These are phyloP conservation scores for Tuber calosporum DNA, from an alignment of 495 filamentous ascomycete genomes.

Conservation along the genomic window DNA sequence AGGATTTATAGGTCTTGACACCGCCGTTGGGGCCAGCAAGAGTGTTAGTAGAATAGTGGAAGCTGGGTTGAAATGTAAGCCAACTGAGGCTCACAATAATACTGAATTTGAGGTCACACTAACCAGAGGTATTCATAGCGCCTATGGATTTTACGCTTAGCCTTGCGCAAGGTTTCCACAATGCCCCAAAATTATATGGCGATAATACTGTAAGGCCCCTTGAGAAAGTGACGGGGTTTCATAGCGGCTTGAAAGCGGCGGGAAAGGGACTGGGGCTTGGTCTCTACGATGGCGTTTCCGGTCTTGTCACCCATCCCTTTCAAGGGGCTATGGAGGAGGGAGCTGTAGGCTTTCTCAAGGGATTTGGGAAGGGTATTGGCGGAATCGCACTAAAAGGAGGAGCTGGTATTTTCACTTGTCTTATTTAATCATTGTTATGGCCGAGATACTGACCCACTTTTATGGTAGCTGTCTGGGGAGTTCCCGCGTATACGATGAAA, in stretches of 20 bases:
- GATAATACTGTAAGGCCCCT: slow-evolving; percentile 54
- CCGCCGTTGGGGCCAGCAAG: slow-evolving; percentile 55
- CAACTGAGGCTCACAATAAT: slow-evolving; percentile 70
- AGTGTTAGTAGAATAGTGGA: slow-evolving; percentile 61
- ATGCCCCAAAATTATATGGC: slow-evolving; percentile 71
- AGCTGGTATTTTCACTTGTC: slow-evolving; percentile 57
- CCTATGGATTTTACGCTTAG: slow-evolving; percentile 66
- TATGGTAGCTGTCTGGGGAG: slow-evolving; percentile 47
- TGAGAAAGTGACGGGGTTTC: slow-evolving; percentile 57
- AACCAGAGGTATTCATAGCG: slow-evolving; percentile 63
- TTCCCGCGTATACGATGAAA: slow-evolving; percentile 60
- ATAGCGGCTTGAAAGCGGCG: slow-evolving; percentile 60
- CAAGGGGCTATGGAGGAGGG: slow-evolving; percentile 56
- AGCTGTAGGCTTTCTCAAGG: slow-evolving; percentile 55
- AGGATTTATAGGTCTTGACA: slow-evolving; percentile 45
- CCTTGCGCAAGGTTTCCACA: slow-evolving; percentile 73
- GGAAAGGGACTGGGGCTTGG: slow-evolving; percentile 61
- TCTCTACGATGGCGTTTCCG: slow-evolving; percentile 66
- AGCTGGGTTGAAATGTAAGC: slow-evolving; percentile 69
- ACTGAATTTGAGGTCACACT: slow-evolving; percentile 60
- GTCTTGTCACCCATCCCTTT: slow-evolving; percentile 59
- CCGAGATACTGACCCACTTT: not conserved
- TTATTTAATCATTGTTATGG: slow-evolving; percentile 49
- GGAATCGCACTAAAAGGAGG: slow-evolving; percentile 67
- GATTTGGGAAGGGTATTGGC: slow-evolving; percentile 66